Conservation (phyloP, 768 basidiomycete genomes). For the Lentinula sp. region DNA sequence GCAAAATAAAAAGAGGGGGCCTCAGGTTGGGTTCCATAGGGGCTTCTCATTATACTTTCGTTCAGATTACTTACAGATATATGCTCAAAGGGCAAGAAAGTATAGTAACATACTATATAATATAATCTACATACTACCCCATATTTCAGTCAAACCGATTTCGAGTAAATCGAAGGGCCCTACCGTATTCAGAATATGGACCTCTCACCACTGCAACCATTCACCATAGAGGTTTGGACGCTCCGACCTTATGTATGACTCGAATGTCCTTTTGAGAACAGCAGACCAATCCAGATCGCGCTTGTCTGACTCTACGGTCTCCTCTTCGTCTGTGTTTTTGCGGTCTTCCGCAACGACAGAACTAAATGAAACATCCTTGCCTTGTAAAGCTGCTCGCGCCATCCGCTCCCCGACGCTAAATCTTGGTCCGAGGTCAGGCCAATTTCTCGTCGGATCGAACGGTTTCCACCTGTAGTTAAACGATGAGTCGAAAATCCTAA, state of each 20-base stretch:
- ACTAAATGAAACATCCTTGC: conserved; percentile 15
- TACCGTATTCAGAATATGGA: background rate
- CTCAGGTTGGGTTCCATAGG: background rate
- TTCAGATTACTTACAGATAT: background rate
- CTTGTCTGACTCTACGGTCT: conserved; percentile 51
- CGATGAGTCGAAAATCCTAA: background rate
- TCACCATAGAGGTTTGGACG: conserved; percentile 49
- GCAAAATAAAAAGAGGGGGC: too few species aligned
- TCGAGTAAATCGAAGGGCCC: too few species aligned
- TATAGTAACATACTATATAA: conserved; percentile 2
- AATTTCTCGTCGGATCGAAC: conserved; percentile 83
- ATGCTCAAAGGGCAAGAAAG: background rate
- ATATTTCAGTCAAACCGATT: background rate
- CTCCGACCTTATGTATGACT: conserved; percentile 82
- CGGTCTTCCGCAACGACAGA: background rate
- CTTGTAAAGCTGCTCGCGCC: conserved; percentile 40
- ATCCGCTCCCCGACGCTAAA: conserved; percentile 72
- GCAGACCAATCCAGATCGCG: conserved; percentile 81
- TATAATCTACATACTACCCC: background rate
- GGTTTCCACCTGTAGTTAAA: conserved; percentile 75
- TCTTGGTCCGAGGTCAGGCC: conserved; percentile 79
- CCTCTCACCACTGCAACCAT: background rate
- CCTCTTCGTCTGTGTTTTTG: conserved; percentile 16
- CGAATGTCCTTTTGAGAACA: conserved; percentile 92
- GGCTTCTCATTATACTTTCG: background rate